Evolutionary conservation across 257 asterid species (phyloP), one percentile per base, ranked within the genome.

Genomic region (Cynanchum wilfordii): DNA sequence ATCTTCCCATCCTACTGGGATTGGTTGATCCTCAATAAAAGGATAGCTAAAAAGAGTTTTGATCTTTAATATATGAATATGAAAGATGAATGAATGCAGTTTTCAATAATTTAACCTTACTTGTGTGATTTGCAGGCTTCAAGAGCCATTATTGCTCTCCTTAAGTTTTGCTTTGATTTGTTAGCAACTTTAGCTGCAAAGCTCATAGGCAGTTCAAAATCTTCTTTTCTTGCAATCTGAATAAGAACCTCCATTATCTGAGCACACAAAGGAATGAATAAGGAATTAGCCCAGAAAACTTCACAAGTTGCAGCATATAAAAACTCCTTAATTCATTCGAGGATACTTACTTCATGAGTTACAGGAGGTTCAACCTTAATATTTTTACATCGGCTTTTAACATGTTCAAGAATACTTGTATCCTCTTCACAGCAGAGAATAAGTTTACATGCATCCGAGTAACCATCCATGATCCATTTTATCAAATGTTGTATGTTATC

Each of bases 41-140:
- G 97, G 97, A 74, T 92, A 92, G 84, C 97, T 92, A 79, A 60
- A 80, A 50, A 72, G n/a, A 66, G 19, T 57, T 70, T 64, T 22
- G 65, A 68, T 22, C 52, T 69, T 33, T 50, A 65, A 60, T 72
- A 75, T 24, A 78, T 27, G n/a, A 38, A 58, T 24, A 57, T 25
- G 54, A 63, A 27, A 74, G 58, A 67, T 7, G 47, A 5, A 5
- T n/a, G 70, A 70, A 51, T 68, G 52, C 49, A 62, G 13, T 20
- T 44, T 47, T 38, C 10, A 60, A 24, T 7, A 67, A 60, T 58
- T 58, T 66, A 62, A 58, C 55, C 78, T 80, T 83, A 91, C 96
- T 87, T 89, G 87, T 89, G 95, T 22, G 89, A 89, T 82, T 86
- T 92, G 88, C 97, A 92, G 77, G 97, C 95, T 84, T 92, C 96